Base-by-base conservation (phyloP, 1,284 basidiomycete species). In the Boletus albobrunnescens region DNA sequence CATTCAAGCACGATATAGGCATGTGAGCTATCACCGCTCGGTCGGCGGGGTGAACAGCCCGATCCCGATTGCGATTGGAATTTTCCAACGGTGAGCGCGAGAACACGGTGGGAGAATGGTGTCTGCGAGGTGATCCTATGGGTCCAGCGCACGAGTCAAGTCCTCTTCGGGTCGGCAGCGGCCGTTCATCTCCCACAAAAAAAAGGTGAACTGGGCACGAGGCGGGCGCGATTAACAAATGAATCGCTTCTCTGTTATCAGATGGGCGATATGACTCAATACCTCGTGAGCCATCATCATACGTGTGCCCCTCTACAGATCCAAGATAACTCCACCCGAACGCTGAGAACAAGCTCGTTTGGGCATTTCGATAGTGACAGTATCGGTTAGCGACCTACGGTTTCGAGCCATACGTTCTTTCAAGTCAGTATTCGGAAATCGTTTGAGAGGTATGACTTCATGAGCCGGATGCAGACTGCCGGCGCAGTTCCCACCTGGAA, bases 281-380 rank as follows among this genome's bases (percentile, higher is more conserved):
- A 20, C 35, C 48, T 48, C 58, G 62, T 60, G 57, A 48, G 19
- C 24, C 31, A n/a, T n/a, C n/a, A n/a, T 12, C 36, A 10, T 47
- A 44, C 32, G 31, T 38, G 23, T 19, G n/a, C 30, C 16, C 11
- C 30, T 20, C 22, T 13, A 17, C 31, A 23, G 33, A 46, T 23
- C 1, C 17, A 23, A 23, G 41, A 44, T n/a, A 19, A 33, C 13
- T 39, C 14, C 22, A 9, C 22, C 31, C 14, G 33, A 36, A 43
- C 27, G 24, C 16, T 22, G 38, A 28, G 31, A 22, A 6, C 8
- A 11, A n/a, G 13, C 49, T 51, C 32, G 24, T 43, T 57, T 38
- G 8, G 47, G 46, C 24, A 48, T 17, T 26, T 40, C 17, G 36
- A 50, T 50, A 30, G 47, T 46, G 46, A 45, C 44, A 23, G n/a